phyloP scores from a whole-genome alignment of 129 eudicot species.

The Silybum marianum region DNA sequence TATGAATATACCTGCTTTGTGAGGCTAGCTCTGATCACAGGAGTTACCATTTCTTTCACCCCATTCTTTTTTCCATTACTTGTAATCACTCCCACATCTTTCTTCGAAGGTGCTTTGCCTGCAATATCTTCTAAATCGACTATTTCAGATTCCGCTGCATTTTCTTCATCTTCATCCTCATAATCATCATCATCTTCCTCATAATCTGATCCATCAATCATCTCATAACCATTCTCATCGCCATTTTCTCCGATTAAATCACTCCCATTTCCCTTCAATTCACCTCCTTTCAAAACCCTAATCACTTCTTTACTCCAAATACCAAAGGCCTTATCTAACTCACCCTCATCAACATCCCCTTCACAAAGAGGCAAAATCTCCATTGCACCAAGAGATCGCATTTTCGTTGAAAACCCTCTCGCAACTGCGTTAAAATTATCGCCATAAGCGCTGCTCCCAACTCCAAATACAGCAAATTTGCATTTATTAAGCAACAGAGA shows the following conservation, averaged over 20 bases:
- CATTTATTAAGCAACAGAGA: conserved; percentile 53
- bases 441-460: conserved; percentile 76
- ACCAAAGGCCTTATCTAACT: conserved; percentile 67
- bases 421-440: conserved; percentile 67
- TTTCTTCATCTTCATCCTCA: conserved; percentile 48
- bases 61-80: conserved; percentile 70
- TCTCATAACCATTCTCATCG: conserved; percentile 23
- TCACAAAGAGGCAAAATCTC: conserved; percentile 71
- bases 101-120: conserved; percentile 81
- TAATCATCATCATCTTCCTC: conserved; percentile 43
- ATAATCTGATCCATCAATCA: conserved; percentile 31
- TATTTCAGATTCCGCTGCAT: conserved; percentile 47
- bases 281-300: conserved; percentile 57
- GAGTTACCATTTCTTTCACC: conserved; percentile 89
- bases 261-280: conserved; percentile 35
- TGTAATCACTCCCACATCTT: conserved; percentile 37
- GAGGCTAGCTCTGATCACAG: conserved; percentile 83
- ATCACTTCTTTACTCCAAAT: conserved; percentile 64
- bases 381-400: conserved; percentile 67
- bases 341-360: conserved; percentile 90
- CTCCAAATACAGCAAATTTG: conserved; percentile 77
- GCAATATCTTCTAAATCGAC: conserved; percentile 98
- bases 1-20: conserved; percentile 69
- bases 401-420: conserved; percentile 36
- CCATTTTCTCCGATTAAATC: conserved; percentile 31